Evolutionary conservation across 768 basidiomycete genomes (phyloP).

Genomic region (Tylopilus felleus): DNA sequence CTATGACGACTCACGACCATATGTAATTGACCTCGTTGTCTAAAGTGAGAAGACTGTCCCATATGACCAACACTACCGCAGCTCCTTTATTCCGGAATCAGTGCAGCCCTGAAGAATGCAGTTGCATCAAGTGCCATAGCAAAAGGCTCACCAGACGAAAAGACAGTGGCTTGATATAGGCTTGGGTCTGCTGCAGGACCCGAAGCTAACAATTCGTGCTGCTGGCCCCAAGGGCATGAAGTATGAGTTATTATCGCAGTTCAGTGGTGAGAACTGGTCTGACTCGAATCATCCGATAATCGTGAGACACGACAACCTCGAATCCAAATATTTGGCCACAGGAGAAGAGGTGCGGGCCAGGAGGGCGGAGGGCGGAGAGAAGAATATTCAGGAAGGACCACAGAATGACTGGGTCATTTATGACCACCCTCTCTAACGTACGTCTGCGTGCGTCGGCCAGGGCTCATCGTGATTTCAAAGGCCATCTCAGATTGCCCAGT

Average conservation of each 20-base stretch:
- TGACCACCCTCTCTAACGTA: not conserved
- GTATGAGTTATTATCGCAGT: not conserved
- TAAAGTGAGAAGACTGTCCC: conserved; percentile 19
- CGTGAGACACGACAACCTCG: not conserved
- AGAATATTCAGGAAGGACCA: not conserved
- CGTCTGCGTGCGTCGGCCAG: not conserved
- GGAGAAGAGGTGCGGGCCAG: not conserved
- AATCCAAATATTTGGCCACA: too few species aligned
- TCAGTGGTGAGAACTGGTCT: not conserved
- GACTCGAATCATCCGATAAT: not conserved
- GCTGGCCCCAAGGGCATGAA: conserved; percentile 1
- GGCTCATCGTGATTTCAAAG: not conserved
- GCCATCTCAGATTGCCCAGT: not conserved
- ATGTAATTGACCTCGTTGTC: conserved; percentile 16
- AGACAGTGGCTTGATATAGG: not conserved
- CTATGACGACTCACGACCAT: conserved; percentile 19
- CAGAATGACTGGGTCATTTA: not conserved
- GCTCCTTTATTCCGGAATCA: conserved; percentile 9
- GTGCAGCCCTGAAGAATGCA: not conserved
- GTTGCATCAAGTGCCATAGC: not conserved
- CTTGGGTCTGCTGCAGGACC: not conserved
- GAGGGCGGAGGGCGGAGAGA: not conserved
- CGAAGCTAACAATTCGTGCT: conserved; percentile 1
- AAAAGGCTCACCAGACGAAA: conserved; percentile 15
- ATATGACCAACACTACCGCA: conserved; percentile 6